phyloP scores from a whole-genome alignment of 2,329 filamentous ascomycete species.

The Hortaea werneckii region DNA sequence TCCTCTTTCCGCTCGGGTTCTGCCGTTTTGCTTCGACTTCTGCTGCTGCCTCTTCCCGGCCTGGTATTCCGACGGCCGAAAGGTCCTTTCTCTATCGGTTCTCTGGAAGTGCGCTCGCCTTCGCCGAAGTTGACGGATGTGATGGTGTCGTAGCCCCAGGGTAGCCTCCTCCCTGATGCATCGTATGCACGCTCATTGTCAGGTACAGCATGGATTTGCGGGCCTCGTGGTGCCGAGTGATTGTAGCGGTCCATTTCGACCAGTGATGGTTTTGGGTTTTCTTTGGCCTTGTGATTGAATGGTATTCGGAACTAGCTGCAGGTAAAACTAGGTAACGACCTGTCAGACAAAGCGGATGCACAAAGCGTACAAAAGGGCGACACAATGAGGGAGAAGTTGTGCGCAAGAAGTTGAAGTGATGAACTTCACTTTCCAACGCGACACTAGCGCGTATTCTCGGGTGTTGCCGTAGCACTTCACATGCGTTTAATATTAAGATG shows the following conservation, averaged over 20 bases:
- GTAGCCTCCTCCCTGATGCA: slow-evolving; percentile 47
- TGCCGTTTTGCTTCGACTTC: slow-evolving; percentile 40
- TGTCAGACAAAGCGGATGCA: too few species aligned
- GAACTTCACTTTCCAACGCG: too few species aligned
- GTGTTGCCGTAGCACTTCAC: too few species aligned
- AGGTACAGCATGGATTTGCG: slow-evolving; percentile 58
- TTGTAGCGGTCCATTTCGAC: slow-evolving; percentile 6
- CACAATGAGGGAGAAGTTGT: too few species aligned
- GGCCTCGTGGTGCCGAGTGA: slow-evolving; percentile 25
- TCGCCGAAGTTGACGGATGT: not conserved
- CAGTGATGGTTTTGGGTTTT: not conserved
- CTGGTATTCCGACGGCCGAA: slow-evolving; percentile 47
- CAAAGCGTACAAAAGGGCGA: too few species aligned
- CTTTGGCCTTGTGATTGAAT: too few species aligned
- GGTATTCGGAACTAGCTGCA: too few species aligned
- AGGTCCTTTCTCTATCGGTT: slow-evolving; percentile 51
- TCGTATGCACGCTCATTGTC: slow-evolving; percentile 52
- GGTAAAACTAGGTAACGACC: too few species aligned
- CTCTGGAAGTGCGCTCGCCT: slow-evolving; percentile 19
- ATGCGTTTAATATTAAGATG: too few species aligned
- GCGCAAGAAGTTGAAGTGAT: too few species aligned
- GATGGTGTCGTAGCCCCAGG: slow-evolving; percentile 49
- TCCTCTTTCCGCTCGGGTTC: slow-evolving; percentile 52
- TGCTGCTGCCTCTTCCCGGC: slow-evolving; percentile 14
- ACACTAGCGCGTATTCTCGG: too few species aligned